phyloP scores from a whole-genome alignment of 805 yeast species.

The Schwanniomyces yamadae region DNA sequence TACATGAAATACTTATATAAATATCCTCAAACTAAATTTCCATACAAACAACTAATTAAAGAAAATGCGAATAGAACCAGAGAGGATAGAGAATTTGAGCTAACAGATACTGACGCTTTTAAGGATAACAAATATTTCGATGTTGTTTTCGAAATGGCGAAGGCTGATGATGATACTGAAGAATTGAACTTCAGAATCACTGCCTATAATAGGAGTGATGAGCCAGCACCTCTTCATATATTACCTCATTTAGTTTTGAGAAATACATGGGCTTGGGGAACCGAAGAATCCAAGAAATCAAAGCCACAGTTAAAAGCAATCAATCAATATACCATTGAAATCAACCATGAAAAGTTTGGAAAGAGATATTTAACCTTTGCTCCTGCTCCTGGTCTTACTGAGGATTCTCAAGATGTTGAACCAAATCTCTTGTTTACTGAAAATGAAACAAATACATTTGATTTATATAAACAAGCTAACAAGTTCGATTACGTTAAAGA shows the following conservation, averaged over 20 bases:
- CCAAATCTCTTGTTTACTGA: slow-evolving; percentile 83
- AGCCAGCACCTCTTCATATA: slow-evolving; percentile 85
- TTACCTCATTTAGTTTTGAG: slow-evolving; percentile 82
- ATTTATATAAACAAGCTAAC: slow-evolving; percentile 64
- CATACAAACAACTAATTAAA: slow-evolving; percentile 70
- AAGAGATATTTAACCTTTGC: slow-evolving; percentile 65
- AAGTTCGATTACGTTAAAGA: slow-evolving; percentile 67
- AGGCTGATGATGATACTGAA: slow-evolving; percentile 75
- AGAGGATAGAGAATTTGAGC: slow-evolving; percentile 72
- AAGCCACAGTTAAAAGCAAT: slow-evolving; percentile 50
- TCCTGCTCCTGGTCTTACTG: slow-evolving; percentile 77
- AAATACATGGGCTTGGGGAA: slow-evolving; percentile 94
- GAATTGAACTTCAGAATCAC: slow-evolving; percentile 81
- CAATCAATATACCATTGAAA: slow-evolving; percentile 48
- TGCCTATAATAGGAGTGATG: slow-evolving; percentile 79
- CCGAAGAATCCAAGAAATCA: slow-evolving; percentile 42
- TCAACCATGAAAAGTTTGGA: slow-evolving; percentile 72
- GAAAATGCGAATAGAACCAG: slow-evolving; percentile 68
- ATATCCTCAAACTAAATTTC: slow-evolving; percentile 85
- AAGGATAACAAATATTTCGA: slow-evolving; percentile 80
- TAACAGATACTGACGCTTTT: slow-evolving; percentile 76
- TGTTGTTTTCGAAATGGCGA: slow-evolving; percentile 86
- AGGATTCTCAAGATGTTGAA: slow-evolving; percentile 61
- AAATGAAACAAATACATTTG: slow-evolving; percentile 76
- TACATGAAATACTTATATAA: slow-evolving; percentile 90